Conservation (phyloP, 768 basidiomycete species). For the Chiua virens region DNA sequence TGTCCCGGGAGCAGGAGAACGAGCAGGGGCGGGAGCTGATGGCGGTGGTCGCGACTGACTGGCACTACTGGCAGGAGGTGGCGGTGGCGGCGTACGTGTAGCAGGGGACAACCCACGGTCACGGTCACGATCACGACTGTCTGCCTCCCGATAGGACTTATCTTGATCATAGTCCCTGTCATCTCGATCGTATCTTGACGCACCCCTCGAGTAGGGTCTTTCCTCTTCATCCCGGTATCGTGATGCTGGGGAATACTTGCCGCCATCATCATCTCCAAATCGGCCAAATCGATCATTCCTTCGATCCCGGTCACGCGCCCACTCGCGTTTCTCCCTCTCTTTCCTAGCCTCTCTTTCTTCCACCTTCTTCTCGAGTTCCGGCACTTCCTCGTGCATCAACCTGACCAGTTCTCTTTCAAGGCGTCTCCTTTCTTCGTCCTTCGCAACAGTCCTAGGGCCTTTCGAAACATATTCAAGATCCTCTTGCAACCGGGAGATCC, state of each 20-base stretch:
- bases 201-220: constrained; percentile 51
- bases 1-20: constrained; percentile 57
- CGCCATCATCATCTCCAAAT: constrained; percentile 49
- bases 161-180: constrained; percentile 39
- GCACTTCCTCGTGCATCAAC: constrained; percentile 88
- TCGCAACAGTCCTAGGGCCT: constrained; percentile 65
- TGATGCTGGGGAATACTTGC: constrained; percentile 33
- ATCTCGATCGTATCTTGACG: constrained; percentile 33
- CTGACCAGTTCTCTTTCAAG: constrained; percentile 85
- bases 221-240: constrained; percentile 47
- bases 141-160: constrained; percentile 32
- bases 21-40: constrained; percentile 50
- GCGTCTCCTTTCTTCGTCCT: constrained; percentile 83
- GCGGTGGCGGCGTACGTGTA: constrained; percentile 46
- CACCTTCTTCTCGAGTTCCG: constrained; percentile 85
- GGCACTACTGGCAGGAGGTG: constrained; percentile 41
- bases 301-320: constrained; percentile 75
- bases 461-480: constrained; percentile 86
- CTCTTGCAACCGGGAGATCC: constrained; percentile 83
- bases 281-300: constrained; percentile 80
- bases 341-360: constrained; percentile 74
- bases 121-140: constrained; percentile 34
- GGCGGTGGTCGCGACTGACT: constrained; percentile 42
- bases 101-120: constrained; percentile 38
- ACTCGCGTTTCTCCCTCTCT: constrained; percentile 76